Evolutionary conservation across 2,329 filamentous ascomycete species (phyloP).

Genomic region (Sclerotinia subarctica): DNA sequence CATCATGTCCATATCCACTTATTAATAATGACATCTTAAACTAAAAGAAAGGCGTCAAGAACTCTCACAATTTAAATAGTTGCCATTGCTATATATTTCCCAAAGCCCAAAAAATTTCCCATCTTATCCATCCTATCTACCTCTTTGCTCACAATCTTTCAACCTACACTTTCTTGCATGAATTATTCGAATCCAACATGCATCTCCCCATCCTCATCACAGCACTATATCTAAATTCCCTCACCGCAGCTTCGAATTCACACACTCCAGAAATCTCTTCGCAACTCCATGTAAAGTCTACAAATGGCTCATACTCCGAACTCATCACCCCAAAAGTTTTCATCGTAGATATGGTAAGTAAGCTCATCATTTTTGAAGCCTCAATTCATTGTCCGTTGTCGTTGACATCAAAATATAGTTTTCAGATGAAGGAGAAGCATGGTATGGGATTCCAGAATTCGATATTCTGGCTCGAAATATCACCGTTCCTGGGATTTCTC

Average conservation of each 20-base stretch:
- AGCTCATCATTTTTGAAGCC: not conserved
- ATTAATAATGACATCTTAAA: not conserved
- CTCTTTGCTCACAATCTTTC: not conserved
- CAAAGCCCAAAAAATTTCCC: not conserved
- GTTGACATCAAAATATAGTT: conserved; percentile 1
- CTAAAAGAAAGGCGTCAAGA: too few relatives aligned
- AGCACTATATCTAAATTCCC: not conserved
- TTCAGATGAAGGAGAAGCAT: conserved; percentile 40
- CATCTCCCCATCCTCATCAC: not conserved
- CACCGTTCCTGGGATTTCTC: conserved; percentile 58
- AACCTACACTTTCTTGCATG: not conserved
- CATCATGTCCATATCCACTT: not conserved
- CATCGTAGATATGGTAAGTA: conserved; percentile 13
- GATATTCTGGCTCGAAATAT: conserved; percentile 54
- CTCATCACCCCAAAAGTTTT: conserved; percentile 33
- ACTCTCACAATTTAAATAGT: not conserved
- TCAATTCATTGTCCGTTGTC: not conserved
- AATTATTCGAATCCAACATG: not conserved
- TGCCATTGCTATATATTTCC: not conserved
- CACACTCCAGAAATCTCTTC: not conserved
- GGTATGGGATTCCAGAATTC: conserved; percentile 48
- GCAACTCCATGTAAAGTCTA: not conserved
- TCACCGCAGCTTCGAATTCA: not conserved
- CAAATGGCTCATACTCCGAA: not conserved
- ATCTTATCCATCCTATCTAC: too few relatives aligned